These are phyloP conservation scores for Plasmodium fragile DNA, from an alignment of 169 alveolate genomes.

Conservation along the genomic window DNA sequence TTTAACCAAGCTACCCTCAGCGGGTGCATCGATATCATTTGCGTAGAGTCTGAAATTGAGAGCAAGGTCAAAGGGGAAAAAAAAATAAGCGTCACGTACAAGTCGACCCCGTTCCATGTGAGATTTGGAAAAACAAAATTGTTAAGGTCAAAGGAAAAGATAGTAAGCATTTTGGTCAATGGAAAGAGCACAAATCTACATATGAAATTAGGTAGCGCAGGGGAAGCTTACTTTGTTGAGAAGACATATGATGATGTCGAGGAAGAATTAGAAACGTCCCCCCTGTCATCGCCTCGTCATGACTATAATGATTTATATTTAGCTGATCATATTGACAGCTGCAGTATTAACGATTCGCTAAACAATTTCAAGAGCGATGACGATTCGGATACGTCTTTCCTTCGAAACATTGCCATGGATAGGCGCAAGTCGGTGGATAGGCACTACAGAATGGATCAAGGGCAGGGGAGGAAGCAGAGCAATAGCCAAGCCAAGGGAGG, in stretches of 20 bases:
- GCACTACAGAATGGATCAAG: constrained; percentile 14
- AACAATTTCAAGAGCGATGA: constrained; percentile 34
- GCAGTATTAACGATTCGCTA: constrained; percentile 37
- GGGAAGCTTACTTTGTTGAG: constrained; percentile 96
- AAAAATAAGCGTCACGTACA: constrained; percentile 80
- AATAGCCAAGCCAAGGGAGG: background rate
- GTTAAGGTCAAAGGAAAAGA: constrained; percentile 93
- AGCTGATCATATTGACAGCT: constrained; percentile 57
- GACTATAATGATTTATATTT: constrained; percentile 21
- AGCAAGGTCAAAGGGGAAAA: constrained; percentile 8
- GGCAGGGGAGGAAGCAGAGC: background rate
- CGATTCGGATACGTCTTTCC: constrained; percentile 14
- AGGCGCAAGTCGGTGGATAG: constrained; percentile 13
- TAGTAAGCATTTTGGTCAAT: constrained; percentile 93
- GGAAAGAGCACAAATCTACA: constrained; percentile 91
- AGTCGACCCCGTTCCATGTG: constrained; percentile 96
- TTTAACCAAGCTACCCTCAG: constrained; percentile 94
- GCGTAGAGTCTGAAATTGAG: constrained; percentile 84
- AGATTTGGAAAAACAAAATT: constrained; percentile 97
- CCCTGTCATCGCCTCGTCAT: constrained; percentile 62
- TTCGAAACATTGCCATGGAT: background rate
- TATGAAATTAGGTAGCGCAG: constrained; percentile 97
- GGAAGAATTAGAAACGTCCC: constrained; percentile 74
- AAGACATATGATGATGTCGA: constrained; percentile 83
- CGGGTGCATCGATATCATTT: constrained; percentile 95